phyloP scores from a whole-genome alignment of 2,329 filamentous ascomycete species.

The Arthrinium puccinioides region DNA sequence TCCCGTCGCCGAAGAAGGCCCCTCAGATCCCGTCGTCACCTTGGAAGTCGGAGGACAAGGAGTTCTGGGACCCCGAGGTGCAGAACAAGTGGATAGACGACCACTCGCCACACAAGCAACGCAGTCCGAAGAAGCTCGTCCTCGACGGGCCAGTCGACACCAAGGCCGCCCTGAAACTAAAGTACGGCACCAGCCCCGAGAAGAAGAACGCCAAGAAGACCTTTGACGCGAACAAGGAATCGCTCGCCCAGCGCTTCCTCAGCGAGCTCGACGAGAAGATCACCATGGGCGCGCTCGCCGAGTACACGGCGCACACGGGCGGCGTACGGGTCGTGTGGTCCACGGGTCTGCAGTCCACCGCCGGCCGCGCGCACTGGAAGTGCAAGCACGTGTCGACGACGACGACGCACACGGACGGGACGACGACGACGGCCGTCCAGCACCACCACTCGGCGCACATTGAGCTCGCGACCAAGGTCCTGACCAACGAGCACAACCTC shows the following conservation, averaged over 20 bases:
- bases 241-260: slow-evolving; percentile 58
- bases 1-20: slow-evolving; percentile 16
- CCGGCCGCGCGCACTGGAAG: slow-evolving; percentile 68
- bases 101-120: slow-evolving; percentile 21
- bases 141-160: slow-evolving; percentile 10
- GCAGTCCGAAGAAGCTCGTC: slow-evolving; percentile 8
- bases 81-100: slow-evolving; percentile 26
- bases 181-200: slow-evolving; percentile 23
- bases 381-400: slow-evolving; percentile 40
- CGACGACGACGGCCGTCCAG: slow-evolving; percentile 19
- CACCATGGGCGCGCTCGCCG: slow-evolving; percentile 49
- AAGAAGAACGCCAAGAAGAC: slow-evolving; percentile 43
- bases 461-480: slow-evolving; percentile 83
- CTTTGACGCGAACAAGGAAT: slow-evolving; percentile 56
- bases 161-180: slow-evolving; percentile 20
- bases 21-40: slow-evolving; percentile 20
- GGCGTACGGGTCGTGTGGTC: slow-evolving; percentile 68
- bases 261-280: slow-evolving; percentile 60
- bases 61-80: slow-evolving; percentile 24
- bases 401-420: slow-evolving; percentile 22
- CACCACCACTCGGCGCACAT: slow-evolving; percentile 65
- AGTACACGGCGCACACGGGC: slow-evolving; percentile 55
- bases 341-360: slow-evolving; percentile 73
- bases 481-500: slow-evolving; percentile 68
- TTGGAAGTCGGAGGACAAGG: slow-evolving; percentile 22